phyloP scores from a whole-genome alignment of 306 rosid genomes.

The Argentina anserina region DNA sequence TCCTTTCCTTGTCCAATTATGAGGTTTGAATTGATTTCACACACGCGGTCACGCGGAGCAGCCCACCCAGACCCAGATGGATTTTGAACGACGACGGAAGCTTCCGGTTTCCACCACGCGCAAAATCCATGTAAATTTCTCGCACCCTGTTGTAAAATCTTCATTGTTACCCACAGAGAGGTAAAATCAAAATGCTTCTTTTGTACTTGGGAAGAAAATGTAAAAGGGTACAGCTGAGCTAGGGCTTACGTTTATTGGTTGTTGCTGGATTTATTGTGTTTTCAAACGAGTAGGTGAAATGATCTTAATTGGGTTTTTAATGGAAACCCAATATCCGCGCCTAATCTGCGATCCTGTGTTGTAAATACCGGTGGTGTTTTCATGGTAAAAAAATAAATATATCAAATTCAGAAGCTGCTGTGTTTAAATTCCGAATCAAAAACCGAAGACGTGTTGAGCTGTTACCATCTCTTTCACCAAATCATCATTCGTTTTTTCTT shows the following conservation, averaged over 20 bases:
- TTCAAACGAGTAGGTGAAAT: slow-evolving; percentile 33
- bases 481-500: too few species aligned
- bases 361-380: background rate
- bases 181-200: background rate
- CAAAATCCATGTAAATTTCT: slow-evolving; percentile 19
- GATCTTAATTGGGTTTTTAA: background rate
- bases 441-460: slow-evolving; percentile 78
- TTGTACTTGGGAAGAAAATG: slow-evolving; percentile 13
- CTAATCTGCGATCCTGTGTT: background rate
- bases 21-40: slow-evolving; percentile 2
- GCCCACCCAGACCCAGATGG: slow-evolving; percentile 1
- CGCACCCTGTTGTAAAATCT: background rate
- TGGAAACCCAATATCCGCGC: background rate
- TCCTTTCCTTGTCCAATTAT: background rate
- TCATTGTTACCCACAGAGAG: background rate
- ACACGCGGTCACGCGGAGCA: slow-evolving; percentile 26
- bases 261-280: slow-evolving; percentile 30
- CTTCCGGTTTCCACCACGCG: slow-evolving; percentile 20
- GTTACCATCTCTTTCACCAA: slow-evolving; percentile 36
- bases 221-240: background rate
- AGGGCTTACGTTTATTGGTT: slow-evolving; percentile 19
- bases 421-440: slow-evolving; percentile 28
- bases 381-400: background rate
- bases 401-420: background rate
- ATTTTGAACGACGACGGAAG: slow-evolving; percentile 4